A percentile compares a stretch with the other conserved stretches of the same genome.
Conservation (phyloP, 208 protist genomes). For the Leishmania tarentolae region DNA sequence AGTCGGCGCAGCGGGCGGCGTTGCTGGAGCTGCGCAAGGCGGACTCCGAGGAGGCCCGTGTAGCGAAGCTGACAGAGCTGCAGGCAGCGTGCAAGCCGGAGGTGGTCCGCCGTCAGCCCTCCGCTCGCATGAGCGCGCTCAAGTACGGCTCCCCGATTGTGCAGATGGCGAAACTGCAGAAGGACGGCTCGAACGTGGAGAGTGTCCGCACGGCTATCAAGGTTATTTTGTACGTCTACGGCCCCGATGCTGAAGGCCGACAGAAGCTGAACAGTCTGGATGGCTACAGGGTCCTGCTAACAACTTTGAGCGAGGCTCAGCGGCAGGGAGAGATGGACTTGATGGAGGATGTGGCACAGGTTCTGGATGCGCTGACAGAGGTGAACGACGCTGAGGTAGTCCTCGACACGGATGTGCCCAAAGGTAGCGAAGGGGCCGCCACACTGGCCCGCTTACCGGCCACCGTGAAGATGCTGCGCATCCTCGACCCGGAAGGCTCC, state of each 20-base stretch:
- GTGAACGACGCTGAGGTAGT: conserved; percentile 79
- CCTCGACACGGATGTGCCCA: conserved; percentile 71
- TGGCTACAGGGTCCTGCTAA: conserved; percentile 65
- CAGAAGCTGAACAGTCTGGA: conserved; percentile 42
- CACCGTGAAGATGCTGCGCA: conserved; percentile 87
- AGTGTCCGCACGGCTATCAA: conserved; percentile 53
- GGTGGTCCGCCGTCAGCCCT: conserved; percentile 51
- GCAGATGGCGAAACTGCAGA: conserved; percentile 50
- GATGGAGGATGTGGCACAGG: conserved; percentile 72
- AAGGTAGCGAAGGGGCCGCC: conserved; percentile 67
- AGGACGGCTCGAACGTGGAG: conserved; percentile 72
- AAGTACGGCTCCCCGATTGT: conserved; percentile 54
- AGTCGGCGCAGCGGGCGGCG: conserved; percentile 31
- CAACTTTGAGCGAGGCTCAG: conserved; percentile 80
- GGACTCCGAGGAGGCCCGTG: conserved; percentile 44
- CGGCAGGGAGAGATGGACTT: conserved; percentile 69
- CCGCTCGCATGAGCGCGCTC: conserved; percentile 53
- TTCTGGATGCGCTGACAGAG: conserved; percentile 60
- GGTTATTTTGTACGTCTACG: conserved; percentile 60
- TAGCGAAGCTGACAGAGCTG: conserved; percentile 46
- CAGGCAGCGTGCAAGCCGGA: conserved; percentile 60
- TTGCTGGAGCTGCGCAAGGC: conserved; percentile 47
- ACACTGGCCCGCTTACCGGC: conserved; percentile 73
- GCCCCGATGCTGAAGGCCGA: conserved; percentile 61
- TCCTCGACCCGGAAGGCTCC: conserved; percentile 78